Base-by-base conservation (phyloP, 768 basidiomycete genomes). In the Psilocybe tampanensis region DNA sequence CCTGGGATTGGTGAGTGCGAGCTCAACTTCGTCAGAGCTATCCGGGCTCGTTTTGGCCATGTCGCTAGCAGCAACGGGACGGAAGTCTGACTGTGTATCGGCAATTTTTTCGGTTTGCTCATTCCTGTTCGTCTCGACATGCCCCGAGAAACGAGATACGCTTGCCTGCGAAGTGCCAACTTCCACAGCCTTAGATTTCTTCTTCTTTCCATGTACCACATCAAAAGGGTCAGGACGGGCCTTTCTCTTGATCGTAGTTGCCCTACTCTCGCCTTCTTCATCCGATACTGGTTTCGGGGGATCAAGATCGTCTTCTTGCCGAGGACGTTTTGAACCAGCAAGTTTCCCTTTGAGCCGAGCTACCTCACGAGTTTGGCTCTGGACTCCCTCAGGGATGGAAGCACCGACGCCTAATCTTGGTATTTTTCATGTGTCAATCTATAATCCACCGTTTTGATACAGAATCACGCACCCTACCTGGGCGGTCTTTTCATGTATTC, bases 401-500 rank as follows among this genome's bases (percentile, higher is more conserved):
- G 89, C 88, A 21, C 91, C 91, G 8, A 93, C 89, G 53, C 91
- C 91, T 55, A 93, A 74, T 63, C 91, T 93, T 57, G 26, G 53
- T n/a, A 39, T 57, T 24, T 41, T 29, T 32, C 39, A n/a, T 1
- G 39, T 42, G 52, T 60, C 47, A 64, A 57, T 49, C 23, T 61
- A 55, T 42, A 23, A 44, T 22, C 26, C 43, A 23, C 49, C 9
- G 21, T 53, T 9, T 47, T 52, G 52, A 34, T 8, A 53, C 8
- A 32, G 49, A 56, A 21, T 45, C 43, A 60, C 52, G 56, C 58
- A 50, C 60, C 77, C 44, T 72, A 92, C 91, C 91, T 83, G 50
- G 88, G 78, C 13, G 91, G 91, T 24, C 83, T 80, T 42, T 83
- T 83, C 76, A 89, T 76, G 62, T 86, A 79, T 60, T 89, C 86